Evolutionary conservation across 2,329 filamentous ascomycete species (phyloP), one percentile per base, ranked within the genome.

Genomic region (Fusarium nanum): DNA sequence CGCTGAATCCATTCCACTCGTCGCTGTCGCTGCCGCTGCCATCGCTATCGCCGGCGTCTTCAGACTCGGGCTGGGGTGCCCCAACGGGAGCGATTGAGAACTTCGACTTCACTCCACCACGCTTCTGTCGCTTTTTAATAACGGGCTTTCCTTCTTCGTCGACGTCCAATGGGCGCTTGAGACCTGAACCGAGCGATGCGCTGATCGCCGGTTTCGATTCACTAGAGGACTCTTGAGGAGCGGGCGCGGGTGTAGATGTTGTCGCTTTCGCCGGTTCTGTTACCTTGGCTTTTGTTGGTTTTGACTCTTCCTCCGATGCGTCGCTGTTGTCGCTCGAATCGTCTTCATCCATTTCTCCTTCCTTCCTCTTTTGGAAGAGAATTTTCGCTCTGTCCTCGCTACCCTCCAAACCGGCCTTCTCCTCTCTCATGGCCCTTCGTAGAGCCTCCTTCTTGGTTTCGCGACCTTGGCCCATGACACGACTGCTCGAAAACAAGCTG

Each of bases 161-260:
- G 12, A 93, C 72, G 46, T 97, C 92, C 13, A 99, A 83, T 2
- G 94, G 93, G 44, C 94, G 87, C 79, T 98, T 98, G 63, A 99
- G 80, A 9, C 96, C 96, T 65, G 90, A 91, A 22, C 96, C 96
- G 56, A 88, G 81, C 4, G 63, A 42, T 27, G 65, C 28, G 46
- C 37, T 59, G 11, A 30, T 45, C 7, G 48, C 41, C 22, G 60
- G 30, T 27, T 71, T 68, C 4, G 57, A 23, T 16, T 54, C 44
- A 37, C 10, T 37, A 9, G 60, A 37, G n/a, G 64, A 18, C n/a
- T 63, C 25, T 12, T 60, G 48, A 9, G 66, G 9, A 11, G 59
- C 40, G 34, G 46, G 30, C n/a, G 14, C n/a, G 34, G 34, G 20
- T n/a, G 13, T 27, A 27, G 25, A 12, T 37, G 34, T n/a, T n/a